Percentiles rank a stretch among this genome's conserved stretches.
These are phyloP conservation scores for Neurospora tetrasperma DNA, from an alignment of 495 filamentous ascomycete species.

Conservation along the genomic window DNA sequence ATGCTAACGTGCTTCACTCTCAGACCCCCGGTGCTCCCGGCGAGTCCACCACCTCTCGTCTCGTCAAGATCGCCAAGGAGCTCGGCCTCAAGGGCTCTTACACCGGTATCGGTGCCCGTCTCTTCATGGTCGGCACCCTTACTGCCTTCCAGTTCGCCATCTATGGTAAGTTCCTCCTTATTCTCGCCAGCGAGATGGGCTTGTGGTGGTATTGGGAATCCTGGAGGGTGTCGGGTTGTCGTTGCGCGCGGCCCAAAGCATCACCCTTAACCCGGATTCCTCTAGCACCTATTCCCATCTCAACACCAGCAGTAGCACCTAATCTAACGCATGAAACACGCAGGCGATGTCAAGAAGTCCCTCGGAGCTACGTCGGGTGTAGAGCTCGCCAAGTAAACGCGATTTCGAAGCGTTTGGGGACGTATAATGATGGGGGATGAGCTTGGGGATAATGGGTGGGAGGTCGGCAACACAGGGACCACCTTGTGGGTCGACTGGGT, in stretches of 20 bases:
- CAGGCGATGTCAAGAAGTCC: conserved; percentile 26
- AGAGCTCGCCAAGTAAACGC: conserved; percentile 52
- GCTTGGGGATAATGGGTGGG: background rate
- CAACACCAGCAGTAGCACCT: background rate
- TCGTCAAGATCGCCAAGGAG: conserved; percentile 94
- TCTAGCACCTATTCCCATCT: background rate
- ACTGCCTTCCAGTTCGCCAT: conserved; percentile 96
- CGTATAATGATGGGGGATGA: background rate
- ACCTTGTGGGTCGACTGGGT: background rate
- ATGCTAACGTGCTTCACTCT: background rate
- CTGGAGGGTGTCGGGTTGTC: background rate
- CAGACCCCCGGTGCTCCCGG: conserved; percentile 84
- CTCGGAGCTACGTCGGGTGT: conserved; percentile 67
- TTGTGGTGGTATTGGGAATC: background rate
- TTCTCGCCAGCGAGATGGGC: background rate
- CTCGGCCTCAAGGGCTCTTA: conserved; percentile 84
- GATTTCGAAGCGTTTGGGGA: background rate
- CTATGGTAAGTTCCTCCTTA: conserved; percentile 47
- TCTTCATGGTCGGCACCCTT: conserved; percentile 71
- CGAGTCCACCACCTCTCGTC: conserved; percentile 81
- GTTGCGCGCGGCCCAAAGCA: background rate
- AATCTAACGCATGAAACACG: background rate
- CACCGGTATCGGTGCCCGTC: conserved; percentile 84
- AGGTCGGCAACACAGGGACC: background rate
- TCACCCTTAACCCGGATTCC: background rate